Evolutionary conservation across 2,329 filamentous ascomycete species (phyloP), one percentile per base, ranked within the genome.

Genomic region (Paecilomyces niveus): DNA sequence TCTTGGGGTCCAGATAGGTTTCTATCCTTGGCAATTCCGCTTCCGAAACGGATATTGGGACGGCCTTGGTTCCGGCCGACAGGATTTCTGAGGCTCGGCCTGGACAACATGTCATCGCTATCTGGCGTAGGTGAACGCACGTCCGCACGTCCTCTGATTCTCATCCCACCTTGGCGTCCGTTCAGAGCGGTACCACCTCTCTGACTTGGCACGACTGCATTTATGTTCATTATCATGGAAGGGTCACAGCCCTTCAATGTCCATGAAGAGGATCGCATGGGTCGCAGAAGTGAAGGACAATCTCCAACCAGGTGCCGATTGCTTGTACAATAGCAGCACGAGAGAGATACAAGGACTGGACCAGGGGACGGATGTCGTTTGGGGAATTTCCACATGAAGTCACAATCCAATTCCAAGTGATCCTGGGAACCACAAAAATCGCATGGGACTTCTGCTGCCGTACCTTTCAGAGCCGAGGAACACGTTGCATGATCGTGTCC

Each of bases 351-450:
- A 10, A 68, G 66, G 10, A 77, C 64, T 7, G 70, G 66, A 5
- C 68, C 66, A 5, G 65, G 57, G 8, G 66, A 58, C 7, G 62
- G 58, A 26, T 67, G 65, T 35, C 62, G 63, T 24, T 57, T 65
- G 9, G 72, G 72, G 11, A 74, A 65, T 58, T 75, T 74, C 85
- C 85, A 90, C 24, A 87, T 73, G 54, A 79, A 75, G 56, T 82
- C 79, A 68, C 88, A 90, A 2, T 80, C 72, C 11, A 76, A 68
- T 67, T 90, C 88, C 8, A 80, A 64, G 64, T 91, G 88, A 8
- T 80, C 76, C 2, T 66, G 62, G 6, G 79, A 79, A 45, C 74
- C 74, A 70, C 88, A 91, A 33, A 85, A 75, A 10, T 83, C 82
- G 68, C 88, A 91, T 2, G 80, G 79, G 53, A 81, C 74, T 22